These are phyloP conservation scores for Melampsora americana DNA, from an alignment of 1,284 basidiomycete species.

Conservation along the genomic window DNA sequence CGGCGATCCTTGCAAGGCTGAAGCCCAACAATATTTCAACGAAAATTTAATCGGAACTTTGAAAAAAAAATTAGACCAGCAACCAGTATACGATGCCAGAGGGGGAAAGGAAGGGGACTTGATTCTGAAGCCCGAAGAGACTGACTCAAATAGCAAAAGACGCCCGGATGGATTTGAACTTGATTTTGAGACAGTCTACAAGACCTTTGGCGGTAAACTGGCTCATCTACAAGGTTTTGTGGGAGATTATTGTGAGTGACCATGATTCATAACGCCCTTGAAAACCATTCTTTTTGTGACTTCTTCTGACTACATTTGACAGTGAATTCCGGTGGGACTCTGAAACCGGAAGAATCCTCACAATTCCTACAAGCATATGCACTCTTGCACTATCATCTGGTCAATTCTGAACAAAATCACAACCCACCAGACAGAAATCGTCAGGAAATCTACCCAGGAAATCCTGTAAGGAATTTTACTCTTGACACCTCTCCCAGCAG, in stretches of 20 bases:
- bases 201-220: slow-evolving; percentile 74
- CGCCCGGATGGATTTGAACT: slow-evolving; percentile 55
- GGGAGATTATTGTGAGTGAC: slow-evolving; percentile 26
- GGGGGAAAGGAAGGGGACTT: background rate
- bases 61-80: slow-evolving; percentile 59
- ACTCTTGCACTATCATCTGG: slow-evolving; percentile 27
- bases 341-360: slow-evolving; percentile 17
- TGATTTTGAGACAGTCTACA: slow-evolving; percentile 68
- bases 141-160: background rate
- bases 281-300: background rate
- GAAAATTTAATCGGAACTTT: slow-evolving; percentile 64
- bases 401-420: slow-evolving; percentile 1
- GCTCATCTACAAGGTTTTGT: slow-evolving; percentile 70
- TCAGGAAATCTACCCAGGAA: background rate
- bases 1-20: slow-evolving; percentile 69
- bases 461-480: background rate
- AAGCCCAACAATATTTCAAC: slow-evolving; percentile 65
- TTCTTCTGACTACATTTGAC: background rate
- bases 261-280: background rate
- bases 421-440: background rate
- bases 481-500: background rate
- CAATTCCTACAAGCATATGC: slow-evolving; percentile 35
- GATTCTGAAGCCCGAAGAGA: slow-evolving; percentile 10
- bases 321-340: slow-evolving; percentile 34
- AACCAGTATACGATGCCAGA: slow-evolving; percentile 11